Evolutionary conservation across 768 basidiomycete species (phyloP).

Genomic region (Dioszegia aurantiaca): DNA sequence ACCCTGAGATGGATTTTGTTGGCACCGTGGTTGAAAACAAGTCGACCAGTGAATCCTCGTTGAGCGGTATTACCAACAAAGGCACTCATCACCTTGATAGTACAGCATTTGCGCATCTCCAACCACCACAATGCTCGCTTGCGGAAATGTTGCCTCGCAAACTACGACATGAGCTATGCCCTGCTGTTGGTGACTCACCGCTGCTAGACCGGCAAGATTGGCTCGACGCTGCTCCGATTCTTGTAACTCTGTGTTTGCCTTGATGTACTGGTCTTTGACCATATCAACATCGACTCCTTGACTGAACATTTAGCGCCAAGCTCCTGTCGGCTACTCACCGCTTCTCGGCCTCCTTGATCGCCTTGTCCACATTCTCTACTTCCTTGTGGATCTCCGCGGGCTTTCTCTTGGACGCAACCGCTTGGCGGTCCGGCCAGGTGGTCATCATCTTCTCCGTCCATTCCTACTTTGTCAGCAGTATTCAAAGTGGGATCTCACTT

Average conservation of each 20-base stretch:
- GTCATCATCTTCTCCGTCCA: slow-evolving; percentile 20
- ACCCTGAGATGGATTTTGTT: too few relatives aligned
- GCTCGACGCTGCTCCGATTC: not conserved
- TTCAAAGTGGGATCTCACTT: not conserved
- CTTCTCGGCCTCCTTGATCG: slow-evolving; percentile 28
- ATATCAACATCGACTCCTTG: slow-evolving; percentile 12
- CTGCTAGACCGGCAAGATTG: not conserved
- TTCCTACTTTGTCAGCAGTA: slow-evolving; percentile 18
- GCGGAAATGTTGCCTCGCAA: not conserved
- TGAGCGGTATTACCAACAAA: slow-evolving; percentile 78
- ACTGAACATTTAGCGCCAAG: not conserved
- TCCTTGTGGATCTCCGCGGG: slow-evolving; percentile 15
- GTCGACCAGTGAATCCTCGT: slow-evolving; percentile 83
- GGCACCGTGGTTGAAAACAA: slow-evolving; percentile 72
- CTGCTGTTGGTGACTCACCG: not conserved
- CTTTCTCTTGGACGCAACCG: not conserved
- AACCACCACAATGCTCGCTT: slow-evolving; percentile 71
- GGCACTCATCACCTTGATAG: slow-evolving; percentile 64
- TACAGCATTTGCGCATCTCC: slow-evolving; percentile 64
- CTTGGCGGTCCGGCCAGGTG: slow-evolving; percentile 16
- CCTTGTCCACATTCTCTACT: slow-evolving; percentile 12
- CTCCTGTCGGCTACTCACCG: slow-evolving; percentile 19
- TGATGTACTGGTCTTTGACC: not conserved
- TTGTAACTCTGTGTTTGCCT: not conserved
- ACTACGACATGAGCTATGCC: not conserved